Evolutionary conservation across 345 rosid genomes (phyloP).

Genomic region (Eucalyptus tenuipes): DNA sequence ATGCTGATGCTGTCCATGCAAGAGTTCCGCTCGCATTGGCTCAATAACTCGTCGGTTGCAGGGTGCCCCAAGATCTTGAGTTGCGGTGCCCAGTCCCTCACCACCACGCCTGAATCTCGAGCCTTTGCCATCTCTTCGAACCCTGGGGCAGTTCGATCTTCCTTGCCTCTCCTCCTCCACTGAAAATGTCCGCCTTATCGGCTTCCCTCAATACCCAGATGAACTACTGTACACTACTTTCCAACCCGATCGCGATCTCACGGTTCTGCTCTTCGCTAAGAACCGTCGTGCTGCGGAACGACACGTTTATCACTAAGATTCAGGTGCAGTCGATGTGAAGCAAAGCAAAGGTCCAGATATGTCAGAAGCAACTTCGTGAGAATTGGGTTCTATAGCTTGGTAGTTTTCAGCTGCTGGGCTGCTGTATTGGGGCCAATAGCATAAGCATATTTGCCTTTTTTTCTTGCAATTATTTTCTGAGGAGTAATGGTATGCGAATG

Average conservation of each 20-base stretch:
- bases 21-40: conserved; percentile 70
- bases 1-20: conserved; percentile 53
- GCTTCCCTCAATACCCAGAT: conserved; percentile 51
- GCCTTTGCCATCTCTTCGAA: conserved; percentile 17
- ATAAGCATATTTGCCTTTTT: not conserved
- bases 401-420: not conserved
- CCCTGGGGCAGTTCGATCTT: conserved; percentile 16
- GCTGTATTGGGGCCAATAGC: not conserved
- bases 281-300: not conserved
- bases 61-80: conserved; percentile 36
- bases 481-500: not conserved
- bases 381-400: not conserved
- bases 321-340: not conserved
- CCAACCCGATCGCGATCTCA: not conserved
- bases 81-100: conserved; percentile 58
- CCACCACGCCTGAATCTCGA: conserved; percentile 18
- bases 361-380: not conserved
- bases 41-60: conserved; percentile 38
- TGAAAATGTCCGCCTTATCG: conserved; percentile 38
- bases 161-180: not conserved
- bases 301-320: conserved; percentile 1
- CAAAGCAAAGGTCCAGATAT: not conserved
- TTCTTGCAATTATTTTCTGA: not conserved
- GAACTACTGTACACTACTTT: conserved; percentile 30
- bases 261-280: conserved; percentile 1